Base-by-base conservation (phyloP, 805 yeast species). In the Metschnikowia kunwiensis region DNA sequence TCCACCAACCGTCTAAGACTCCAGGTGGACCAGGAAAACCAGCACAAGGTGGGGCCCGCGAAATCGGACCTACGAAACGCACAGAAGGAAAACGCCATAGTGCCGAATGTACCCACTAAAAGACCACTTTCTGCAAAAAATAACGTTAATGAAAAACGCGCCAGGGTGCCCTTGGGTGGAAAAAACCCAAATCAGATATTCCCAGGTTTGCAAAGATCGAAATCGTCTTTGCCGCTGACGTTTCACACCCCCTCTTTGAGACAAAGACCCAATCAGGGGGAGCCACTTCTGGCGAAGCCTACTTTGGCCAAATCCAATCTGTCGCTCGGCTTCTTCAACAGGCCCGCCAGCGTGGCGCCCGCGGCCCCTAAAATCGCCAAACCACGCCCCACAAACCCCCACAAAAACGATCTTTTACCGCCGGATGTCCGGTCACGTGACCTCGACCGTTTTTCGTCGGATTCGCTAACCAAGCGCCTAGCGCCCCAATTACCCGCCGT, bases 91-190 rank as follows among this genome's bases (percentile, higher is more conserved):
- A 30, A 43, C 38, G 16, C 30, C 21, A 11, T 26, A 7, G 27
- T 27, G 31, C n/a, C 34, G 22, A 19, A 11, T 3, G 9, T 30
- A 4, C 30, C 32, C 22, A 21, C 30, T 7, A 43, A 43, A 24
- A 28, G 42, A 19, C 44, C 44, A n/a, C 36, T 37, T 15, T 24
- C 36, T 10, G 27, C 30, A 5, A 31, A 27, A 13, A 30, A 25
- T 16, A 29, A 24, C 3, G 16, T 16, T 19, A 34, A 28, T 7
- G 42, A 40, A 9, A 51, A 46, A 22, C 47, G 72, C 36, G 50
- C 57, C 7, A 33, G 49, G 26, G 44, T 48, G 12, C 73, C 73
- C 3, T 54, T 66, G 32, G 67, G 70, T 4, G 72, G 72, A 2
- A 67, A 67, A 39, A 63, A 61, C 46, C 61, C 53, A 25, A 67